Base-by-base conservation (phyloP, 805 yeast genomes). In the Saccharomycodes ludwigii region DNA sequence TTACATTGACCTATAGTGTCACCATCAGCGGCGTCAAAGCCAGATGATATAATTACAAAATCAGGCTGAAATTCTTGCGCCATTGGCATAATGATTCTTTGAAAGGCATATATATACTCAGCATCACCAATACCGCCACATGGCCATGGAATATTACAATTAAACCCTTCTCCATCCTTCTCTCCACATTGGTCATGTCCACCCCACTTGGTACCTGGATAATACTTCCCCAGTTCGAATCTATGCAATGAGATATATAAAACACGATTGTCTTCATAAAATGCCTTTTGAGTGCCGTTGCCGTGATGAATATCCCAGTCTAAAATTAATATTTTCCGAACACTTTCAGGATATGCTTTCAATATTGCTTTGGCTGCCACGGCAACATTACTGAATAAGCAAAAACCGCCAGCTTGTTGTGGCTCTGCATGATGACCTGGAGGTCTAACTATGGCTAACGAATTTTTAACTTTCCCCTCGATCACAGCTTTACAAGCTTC, bases 241-340 rank as follows among this genome's bases (percentile, higher is more conserved):
- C 98, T 71, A 56, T 91, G 99, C 19, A 88, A 58, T 0, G 97
- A 86, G 27, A 91, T 73, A 55, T 91, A 91, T 21, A 91, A 64
- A 6, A 91, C 96, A 34, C 94, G 63, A 18, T 94, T 94, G 50
- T 91, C 95, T 40, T 82, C 71, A 42, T 72, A 72, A 44, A 91
- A 91, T 2, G 94, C 84, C 51, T 80, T 78, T 55, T 91, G 98
- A 1, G 99, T 91, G 24, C 99, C 99, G 54, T 91, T 91, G 17
- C 99, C 99, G 54, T 91, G 99, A 56, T 91, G 99, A 29, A 91
- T 85, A 56, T 91, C 99, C 99, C 99, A 91, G 55, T 91, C 99
- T 15, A 86, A 48, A 37, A 91, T 76, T 35, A 84, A 72, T 24
- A 91, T 82, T 43, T 71, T 71, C 40, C 94, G 65, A 5, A 88